Percentiles rank a stretch among this genome's conserved stretches.
Conservation (phyloP, 2,329 filamentous ascomycete genomes). For the Xylaria sp. region DNA sequence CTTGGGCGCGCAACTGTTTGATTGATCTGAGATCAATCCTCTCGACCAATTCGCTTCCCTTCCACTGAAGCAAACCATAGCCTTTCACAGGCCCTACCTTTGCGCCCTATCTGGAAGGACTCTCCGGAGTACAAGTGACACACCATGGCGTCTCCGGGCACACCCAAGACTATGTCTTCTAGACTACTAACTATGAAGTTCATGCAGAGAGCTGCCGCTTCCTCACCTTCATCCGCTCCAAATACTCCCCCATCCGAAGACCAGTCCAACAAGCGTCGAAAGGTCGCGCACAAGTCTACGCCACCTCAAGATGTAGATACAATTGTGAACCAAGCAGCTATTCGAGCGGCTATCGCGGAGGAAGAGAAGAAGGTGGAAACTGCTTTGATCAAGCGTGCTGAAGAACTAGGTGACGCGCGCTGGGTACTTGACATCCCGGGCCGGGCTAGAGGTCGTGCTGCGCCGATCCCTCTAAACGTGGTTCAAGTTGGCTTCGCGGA, state of each 20-base stretch:
- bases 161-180: slow-evolving; percentile 79
- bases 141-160: slow-evolving; percentile 57
- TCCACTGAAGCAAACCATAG: neutral
- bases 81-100: neutral
- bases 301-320: slow-evolving; percentile 47
- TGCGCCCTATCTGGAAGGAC: neutral
- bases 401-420: slow-evolving; percentile 70
- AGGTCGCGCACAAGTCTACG: slow-evolving; percentile 47
- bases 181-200: slow-evolving; percentile 95
- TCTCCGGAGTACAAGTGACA: neutral
- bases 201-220: slow-evolving; percentile 85
- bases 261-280: slow-evolving; percentile 68
- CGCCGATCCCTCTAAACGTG: slow-evolving; percentile 56
- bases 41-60: neutral
- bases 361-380: slow-evolving; percentile 70
- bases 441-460: slow-evolving; percentile 35
- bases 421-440: slow-evolving; percentile 72
- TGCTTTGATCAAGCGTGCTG: slow-evolving; percentile 65
- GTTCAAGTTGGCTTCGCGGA: slow-evolving; percentile 65
- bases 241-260: slow-evolving; percentile 53
- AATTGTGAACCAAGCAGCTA: slow-evolving; percentile 62
- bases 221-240: slow-evolving; percentile 57
- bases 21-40: neutral
- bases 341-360: slow-evolving; percentile 67
- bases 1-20: neutral